Conservation (phyloP, 2,329 filamentous ascomycete genomes). For the Venturia nashicola region DNA sequence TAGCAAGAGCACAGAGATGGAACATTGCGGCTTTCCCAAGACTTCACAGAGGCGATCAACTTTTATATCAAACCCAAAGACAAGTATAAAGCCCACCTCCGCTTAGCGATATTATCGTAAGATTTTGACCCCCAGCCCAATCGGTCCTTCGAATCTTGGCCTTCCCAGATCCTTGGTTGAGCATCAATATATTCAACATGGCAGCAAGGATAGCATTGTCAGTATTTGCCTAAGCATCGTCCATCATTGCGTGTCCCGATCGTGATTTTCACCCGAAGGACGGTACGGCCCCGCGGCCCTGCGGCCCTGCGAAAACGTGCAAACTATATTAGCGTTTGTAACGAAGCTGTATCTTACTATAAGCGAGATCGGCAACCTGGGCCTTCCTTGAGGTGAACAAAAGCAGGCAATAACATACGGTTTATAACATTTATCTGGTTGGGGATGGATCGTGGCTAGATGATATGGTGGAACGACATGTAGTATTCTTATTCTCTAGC, state of each 20-base stretch:
- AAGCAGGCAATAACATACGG: too few relatives aligned
- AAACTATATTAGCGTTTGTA: too few relatives aligned
- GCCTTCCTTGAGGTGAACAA: too few relatives aligned
- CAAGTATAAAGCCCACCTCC: not conserved
- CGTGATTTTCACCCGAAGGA: not conserved
- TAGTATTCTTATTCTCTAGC: too few relatives aligned
- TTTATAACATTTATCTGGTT: too few relatives aligned
- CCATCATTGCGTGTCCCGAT: conserved; percentile 3
- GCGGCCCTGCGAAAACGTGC: conserved; percentile 1
- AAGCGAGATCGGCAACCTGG: too few relatives aligned
- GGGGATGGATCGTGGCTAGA: too few relatives aligned
- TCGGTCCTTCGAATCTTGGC: not conserved
- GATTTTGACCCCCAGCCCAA: not conserved
- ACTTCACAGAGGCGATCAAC: not conserved
- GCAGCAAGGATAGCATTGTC: not conserved
- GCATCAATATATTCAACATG: not conserved
- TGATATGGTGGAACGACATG: too few relatives aligned
- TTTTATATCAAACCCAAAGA: not conserved
- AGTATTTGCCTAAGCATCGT: not conserved
- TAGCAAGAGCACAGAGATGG: not conserved
- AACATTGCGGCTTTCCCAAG: not conserved
- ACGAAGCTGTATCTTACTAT: too few relatives aligned
- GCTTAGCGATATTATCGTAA: not conserved
- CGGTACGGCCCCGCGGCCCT: not conserved
- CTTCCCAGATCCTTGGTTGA: too few relatives aligned